A percentile compares a stretch with the other conserved stretches of the same genome.
These are phyloP conservation scores for Pleurotus platypus DNA, from an alignment of 768 basidiomycete genomes.

Conservation along the genomic window DNA sequence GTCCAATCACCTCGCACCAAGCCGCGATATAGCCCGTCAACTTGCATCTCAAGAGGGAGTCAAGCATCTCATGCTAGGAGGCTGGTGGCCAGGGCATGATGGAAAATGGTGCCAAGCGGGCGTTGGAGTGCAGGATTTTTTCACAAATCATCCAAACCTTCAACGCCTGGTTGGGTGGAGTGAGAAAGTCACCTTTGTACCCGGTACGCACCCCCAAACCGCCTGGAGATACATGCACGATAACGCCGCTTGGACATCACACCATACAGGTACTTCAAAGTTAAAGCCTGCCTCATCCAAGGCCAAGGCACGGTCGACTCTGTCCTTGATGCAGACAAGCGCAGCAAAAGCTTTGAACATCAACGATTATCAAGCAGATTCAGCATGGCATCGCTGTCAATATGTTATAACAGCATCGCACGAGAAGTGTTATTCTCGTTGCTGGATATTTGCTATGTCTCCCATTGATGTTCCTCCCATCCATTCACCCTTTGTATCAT, in stretches of 20 bases:
- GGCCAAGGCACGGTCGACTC: not conserved
- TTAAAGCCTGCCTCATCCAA: not conserved
- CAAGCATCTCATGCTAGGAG: slow-evolving; percentile 27
- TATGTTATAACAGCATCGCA: slow-evolving; percentile 13
- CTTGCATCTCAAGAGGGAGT: slow-evolving; percentile 25
- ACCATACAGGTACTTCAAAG: not conserved
- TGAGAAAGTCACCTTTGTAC: not conserved
- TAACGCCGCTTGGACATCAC: not conserved
- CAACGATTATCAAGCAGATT: not conserved
- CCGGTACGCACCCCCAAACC: not conserved
- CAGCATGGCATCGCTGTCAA: not conserved
- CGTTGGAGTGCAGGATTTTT: slow-evolving; percentile 12
- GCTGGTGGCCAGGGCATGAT: slow-evolving; percentile 21
- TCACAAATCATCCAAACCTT: slow-evolving; percentile 10
- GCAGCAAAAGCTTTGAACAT: not conserved
- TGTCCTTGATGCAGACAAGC: not conserved
- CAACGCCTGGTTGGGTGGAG: slow-evolving; percentile 19
- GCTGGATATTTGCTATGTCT: slow-evolving; percentile 22
- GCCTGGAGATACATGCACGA: slow-evolving; percentile 5
- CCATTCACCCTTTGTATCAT: too few relatives aligned
- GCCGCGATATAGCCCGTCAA: slow-evolving; percentile 33
- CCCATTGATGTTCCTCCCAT: slow-evolving; percentile 9
- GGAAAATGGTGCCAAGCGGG: slow-evolving; percentile 16
- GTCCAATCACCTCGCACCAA: slow-evolving; percentile 40
- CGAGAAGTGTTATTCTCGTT: slow-evolving; percentile 17